A percentile compares a stretch with the other conserved stretches of the same genome.
Conservation (phyloP, 306 rosid species). For the Cicer pinnatifidum region DNA sequence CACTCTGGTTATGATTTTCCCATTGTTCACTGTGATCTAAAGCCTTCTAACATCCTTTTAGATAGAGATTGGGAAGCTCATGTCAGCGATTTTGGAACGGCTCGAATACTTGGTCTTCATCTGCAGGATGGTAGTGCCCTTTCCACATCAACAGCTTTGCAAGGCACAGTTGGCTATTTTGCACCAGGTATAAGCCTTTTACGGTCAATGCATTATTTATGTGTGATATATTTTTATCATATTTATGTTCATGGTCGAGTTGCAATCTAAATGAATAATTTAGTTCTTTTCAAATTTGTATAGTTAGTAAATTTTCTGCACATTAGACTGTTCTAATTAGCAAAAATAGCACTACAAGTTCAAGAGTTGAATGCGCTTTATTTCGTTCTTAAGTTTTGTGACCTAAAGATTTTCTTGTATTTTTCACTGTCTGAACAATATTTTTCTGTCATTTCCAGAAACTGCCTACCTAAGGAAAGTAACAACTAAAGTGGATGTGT, state of each 20-base stretch:
- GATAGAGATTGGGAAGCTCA: constrained; percentile 78
- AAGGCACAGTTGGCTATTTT: constrained; percentile 84
- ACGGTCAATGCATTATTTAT: neutral
- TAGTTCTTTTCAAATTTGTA: constrained; percentile 9
- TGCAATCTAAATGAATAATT: constrained; percentile 34
- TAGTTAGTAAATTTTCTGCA: neutral
- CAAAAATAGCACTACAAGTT: neutral
- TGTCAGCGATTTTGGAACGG: constrained; percentile 94
- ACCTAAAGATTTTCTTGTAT: neutral
- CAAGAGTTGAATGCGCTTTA: neutral
- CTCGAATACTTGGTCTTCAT: constrained; percentile 83
- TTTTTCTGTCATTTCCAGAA: constrained; percentile 62
- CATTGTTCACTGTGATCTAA: constrained; percentile 82
- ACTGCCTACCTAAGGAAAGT: constrained; percentile 75
- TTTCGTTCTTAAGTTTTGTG: neutral
- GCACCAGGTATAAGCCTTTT: constrained; percentile 75
- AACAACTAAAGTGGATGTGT: constrained; percentile 77
- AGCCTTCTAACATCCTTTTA: constrained; percentile 86
- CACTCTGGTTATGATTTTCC: constrained; percentile 78
- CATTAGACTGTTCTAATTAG: constrained; percentile 2
- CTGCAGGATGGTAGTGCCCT: constrained; percentile 58
- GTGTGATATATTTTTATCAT: constrained; percentile 6
- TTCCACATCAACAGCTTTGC: constrained; percentile 68
- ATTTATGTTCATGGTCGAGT: neutral
- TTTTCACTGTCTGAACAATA: constrained; percentile 37